Evolutionary conservation across 306 rosid species (phyloP).

Genomic region (Medicago ruthenica): DNA sequence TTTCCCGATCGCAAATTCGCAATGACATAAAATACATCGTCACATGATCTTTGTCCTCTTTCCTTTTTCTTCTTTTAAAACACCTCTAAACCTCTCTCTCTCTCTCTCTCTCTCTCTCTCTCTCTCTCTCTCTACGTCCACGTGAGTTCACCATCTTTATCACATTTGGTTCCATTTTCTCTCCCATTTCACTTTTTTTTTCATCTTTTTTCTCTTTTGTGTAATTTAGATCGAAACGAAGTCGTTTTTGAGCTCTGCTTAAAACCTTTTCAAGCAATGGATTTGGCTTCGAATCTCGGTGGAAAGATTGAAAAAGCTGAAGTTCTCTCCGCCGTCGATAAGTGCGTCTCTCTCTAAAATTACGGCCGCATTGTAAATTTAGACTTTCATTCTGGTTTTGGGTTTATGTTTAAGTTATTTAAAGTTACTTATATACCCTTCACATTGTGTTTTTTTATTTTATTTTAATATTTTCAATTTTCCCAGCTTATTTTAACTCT

Average conservation of each 20-base stretch:
- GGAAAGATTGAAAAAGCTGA: conserved; percentile 78
- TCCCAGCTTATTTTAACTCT: not conserved
- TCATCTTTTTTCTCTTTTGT: not conserved
- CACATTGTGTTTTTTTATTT: not conserved
- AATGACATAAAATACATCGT: no score
- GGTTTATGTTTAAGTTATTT: not conserved
- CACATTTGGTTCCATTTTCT: not conserved
- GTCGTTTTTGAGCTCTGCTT: not conserved
- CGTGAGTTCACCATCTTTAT: not conserved
- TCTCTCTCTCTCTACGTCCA: not conserved
- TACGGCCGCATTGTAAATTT: not conserved
- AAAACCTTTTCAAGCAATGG: conserved; percentile 62
- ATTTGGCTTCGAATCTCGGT: conserved; percentile 89
- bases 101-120: not conserved
- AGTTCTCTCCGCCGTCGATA: conserved; percentile 79
- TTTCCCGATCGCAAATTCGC: no score
- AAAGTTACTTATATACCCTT: not conserved
- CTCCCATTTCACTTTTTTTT: not conserved
- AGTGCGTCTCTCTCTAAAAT: conserved; percentile 44
- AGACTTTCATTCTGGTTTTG: not conserved
- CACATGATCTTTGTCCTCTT: no score
- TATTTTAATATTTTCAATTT: not conserved
- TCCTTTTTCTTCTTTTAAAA: no score
- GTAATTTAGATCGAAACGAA: conserved; percentile 31
- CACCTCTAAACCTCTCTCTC: not conserved